Conservation (phyloP, 129 eudicot genomes). For the Chrysanthemum seticuspe region DNA sequence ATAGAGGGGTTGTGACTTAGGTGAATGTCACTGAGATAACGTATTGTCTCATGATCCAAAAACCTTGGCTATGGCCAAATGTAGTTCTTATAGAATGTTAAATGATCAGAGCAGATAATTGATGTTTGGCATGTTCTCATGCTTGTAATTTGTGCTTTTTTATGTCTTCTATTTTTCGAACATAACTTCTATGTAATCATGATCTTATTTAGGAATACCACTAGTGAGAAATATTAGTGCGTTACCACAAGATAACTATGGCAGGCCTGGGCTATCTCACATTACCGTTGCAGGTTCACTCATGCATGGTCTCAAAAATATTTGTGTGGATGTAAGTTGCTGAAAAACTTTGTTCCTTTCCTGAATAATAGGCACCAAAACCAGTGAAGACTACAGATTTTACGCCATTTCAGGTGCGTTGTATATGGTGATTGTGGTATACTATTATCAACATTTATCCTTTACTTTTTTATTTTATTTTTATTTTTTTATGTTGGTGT, state of each 20-base stretch:
- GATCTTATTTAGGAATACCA: slow-evolving; percentile 50
- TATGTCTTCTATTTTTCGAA: not conserved
- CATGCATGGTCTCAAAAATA: slow-evolving; percentile 68
- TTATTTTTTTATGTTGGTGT: too few relatives aligned
- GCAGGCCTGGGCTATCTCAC: slow-evolving; percentile 75
- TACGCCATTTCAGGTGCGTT: too few relatives aligned
- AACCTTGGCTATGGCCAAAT: not conserved
- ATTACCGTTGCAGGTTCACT: slow-evolving; percentile 68
- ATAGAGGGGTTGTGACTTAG: not conserved
- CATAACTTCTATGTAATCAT: not conserved
- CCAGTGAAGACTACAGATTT: too few relatives aligned
- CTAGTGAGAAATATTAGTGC: slow-evolving; percentile 67
- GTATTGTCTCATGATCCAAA: not conserved
- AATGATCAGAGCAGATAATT: not conserved
- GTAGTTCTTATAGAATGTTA: not conserved
- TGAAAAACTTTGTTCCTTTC: too few relatives aligned
- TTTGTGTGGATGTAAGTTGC: too few relatives aligned
- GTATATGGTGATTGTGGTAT: too few relatives aligned
- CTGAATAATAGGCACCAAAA: too few relatives aligned
- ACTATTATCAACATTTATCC: too few relatives aligned
- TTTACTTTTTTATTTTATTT: too few relatives aligned
- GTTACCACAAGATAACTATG: slow-evolving; percentile 61
- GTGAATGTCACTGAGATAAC: not conserved
- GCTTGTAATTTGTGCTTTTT: not conserved
- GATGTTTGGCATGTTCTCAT: not conserved